phyloP scores from a whole-genome alignment of 108 stramenopile species.

The Fragilariopsis cylindrus region DNA sequence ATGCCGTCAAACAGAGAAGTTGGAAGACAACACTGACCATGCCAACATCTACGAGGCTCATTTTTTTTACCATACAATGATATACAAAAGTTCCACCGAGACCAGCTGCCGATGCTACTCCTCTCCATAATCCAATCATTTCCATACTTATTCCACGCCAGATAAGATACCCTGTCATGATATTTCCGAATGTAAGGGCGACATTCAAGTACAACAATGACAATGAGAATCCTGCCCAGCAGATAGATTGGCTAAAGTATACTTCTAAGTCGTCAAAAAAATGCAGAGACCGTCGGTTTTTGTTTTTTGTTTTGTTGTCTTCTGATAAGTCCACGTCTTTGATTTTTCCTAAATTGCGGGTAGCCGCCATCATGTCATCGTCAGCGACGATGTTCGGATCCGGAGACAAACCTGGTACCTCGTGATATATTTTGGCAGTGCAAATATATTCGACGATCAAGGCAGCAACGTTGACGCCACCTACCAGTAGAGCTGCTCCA shows the following conservation, averaged over 20 bases:
- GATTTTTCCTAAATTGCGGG: neutral
- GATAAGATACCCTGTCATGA: conserved; percentile 69
- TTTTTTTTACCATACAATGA: conserved; percentile 26
- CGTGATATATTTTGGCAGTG: conserved; percentile 32
- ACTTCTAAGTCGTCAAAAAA: conserved; percentile 33
- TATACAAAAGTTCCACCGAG: conserved; percentile 65
- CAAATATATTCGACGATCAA: conserved; percentile 58
- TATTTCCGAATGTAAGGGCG: conserved; percentile 54
- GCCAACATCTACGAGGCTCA: conserved; percentile 43
- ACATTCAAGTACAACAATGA: conserved; percentile 60
- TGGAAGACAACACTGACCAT: conserved; percentile 58
- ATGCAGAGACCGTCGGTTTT: neutral
- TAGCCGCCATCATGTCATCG: neutral
- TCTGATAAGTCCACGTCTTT: neutral
- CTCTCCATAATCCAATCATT: conserved; percentile 55
- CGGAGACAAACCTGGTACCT: conserved; percentile 15
- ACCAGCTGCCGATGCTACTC: conserved; percentile 55
- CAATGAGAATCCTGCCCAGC: conserved; percentile 51
- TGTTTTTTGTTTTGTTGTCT: neutral
- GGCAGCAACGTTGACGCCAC: conserved; percentile 44
- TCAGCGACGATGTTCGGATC: neutral
- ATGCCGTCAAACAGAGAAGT: conserved; percentile 42
- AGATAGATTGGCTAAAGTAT: conserved; percentile 42
- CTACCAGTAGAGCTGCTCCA: conserved; percentile 48
- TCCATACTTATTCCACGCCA: conserved; percentile 54